A percentile compares a stretch with the other conserved stretches of the same genome.
Evolutionary conservation across 1,284 basidiomycete genomes (phyloP).

Genomic region (Ceratobasidium papillatum): DNA sequence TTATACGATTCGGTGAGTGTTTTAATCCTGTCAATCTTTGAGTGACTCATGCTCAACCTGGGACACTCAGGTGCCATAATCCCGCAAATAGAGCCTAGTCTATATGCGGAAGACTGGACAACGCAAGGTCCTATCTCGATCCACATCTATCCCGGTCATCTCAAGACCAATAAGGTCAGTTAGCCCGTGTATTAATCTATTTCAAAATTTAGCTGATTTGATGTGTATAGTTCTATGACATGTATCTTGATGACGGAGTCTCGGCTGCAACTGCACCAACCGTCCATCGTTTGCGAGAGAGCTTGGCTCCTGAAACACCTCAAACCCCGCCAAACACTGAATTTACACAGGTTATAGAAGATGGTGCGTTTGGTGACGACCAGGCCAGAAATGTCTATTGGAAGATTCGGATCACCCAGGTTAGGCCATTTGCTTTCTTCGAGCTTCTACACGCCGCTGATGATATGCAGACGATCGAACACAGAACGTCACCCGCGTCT

Average conservation of each 20-base stretch:
- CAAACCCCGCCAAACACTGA: background rate
- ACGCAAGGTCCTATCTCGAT: conserved; percentile 19
- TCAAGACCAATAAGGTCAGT: background rate
- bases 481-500: background rate
- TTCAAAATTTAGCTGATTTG: background rate
- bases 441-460: background rate
- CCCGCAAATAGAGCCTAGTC: conserved; percentile 38
- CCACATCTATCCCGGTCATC: conserved; percentile 38
- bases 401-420: conserved; percentile 15
- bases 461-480: background rate
- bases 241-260: conserved; percentile 41
- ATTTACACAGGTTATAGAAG: background rate
- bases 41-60: background rate
- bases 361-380: conserved; percentile 17
- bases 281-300: background rate
- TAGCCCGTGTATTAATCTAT: too few species aligned
- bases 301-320: background rate
- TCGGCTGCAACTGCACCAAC: conserved; percentile 35
- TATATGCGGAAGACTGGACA: conserved; percentile 22
- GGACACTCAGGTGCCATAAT: conserved; percentile 33
- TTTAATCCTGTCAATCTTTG: background rate
- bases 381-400: conserved; percentile 17
- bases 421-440: background rate
- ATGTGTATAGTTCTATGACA: conserved; percentile 18
- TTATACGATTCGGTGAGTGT: conserved; percentile 24